These are phyloP conservation scores for Rhizoclosmatium globosum DNA, from an alignment of 192 early-diverging fungal species.

Conservation along the genomic window DNA sequence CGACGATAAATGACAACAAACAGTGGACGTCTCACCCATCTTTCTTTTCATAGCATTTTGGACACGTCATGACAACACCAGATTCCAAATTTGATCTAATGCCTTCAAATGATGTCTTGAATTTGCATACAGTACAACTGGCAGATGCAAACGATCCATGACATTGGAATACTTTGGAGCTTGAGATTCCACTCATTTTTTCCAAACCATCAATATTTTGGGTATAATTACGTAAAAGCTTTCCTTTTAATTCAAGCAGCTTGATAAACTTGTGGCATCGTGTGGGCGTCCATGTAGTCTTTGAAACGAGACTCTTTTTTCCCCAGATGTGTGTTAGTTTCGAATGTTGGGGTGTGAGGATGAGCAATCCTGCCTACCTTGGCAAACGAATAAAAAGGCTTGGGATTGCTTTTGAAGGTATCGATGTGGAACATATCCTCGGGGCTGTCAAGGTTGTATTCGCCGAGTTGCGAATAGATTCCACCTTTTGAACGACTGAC, in stretches of 20 bases:
- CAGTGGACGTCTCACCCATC: conserved; percentile 5
- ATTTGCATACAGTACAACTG: conserved; percentile 85
- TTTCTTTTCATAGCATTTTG: conserved; percentile 23
- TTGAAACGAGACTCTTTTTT: conserved; percentile 48
- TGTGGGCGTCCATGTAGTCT: conserved; percentile 90
- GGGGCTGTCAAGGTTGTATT: conserved; percentile 91
- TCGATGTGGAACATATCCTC: conserved; percentile 94
- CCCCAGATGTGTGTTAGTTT: not conserved
- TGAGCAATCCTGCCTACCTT: conserved; percentile 44
- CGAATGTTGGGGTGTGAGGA: not conserved
- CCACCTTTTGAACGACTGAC: conserved; percentile 80
- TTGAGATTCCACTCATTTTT: conserved; percentile 81
- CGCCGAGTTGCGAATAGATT: conserved; percentile 84
- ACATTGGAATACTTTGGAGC: conserved; percentile 85
- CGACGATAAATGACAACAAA: not conserved
- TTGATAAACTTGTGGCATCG: conserved; percentile 90
- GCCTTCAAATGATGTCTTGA: conserved; percentile 76
- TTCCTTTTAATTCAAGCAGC: conserved; percentile 82
- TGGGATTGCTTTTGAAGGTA: conserved; percentile 85
- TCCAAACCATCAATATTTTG: conserved; percentile 99
- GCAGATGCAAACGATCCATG: conserved; percentile 98
- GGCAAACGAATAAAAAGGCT: conserved; percentile 97
- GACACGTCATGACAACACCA: conserved; percentile 15
- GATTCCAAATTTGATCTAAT: conserved; percentile 61
- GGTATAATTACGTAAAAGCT: conserved; percentile 93